Conservation (phyloP, 805 yeast genomes). For the Wickerhamiella azymoides region DNA sequence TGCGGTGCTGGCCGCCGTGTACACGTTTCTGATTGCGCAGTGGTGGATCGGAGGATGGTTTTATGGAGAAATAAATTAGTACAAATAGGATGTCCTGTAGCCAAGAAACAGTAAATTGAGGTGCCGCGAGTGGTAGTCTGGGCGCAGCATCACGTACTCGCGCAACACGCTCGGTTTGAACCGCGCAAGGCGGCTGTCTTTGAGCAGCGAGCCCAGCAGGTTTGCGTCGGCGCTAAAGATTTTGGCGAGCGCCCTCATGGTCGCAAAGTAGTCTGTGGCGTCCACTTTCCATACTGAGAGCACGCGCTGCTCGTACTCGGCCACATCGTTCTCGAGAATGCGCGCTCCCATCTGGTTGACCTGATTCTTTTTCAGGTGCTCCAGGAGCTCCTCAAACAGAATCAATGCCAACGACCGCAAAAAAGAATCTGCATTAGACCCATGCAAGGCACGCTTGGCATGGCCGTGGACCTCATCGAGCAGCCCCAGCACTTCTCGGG, state of each 20-base stretch:
- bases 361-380: conserved; percentile 60
- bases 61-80: neutral
- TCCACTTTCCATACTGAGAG: conserved; percentile 58
- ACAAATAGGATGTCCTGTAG: neutral
- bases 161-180: conserved; percentile 36
- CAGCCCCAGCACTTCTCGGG: conserved; percentile 47
- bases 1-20: neutral
- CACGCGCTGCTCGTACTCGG: conserved; percentile 48
- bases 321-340: conserved; percentile 67
- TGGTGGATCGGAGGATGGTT: conserved; percentile 4
- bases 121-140: conserved; percentile 13
- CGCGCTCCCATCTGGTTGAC: conserved; percentile 76
- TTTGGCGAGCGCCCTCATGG: conserved; percentile 70
- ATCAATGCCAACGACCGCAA: conserved; percentile 44
- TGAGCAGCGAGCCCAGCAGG: conserved; percentile 58
- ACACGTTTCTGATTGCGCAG: neutral
- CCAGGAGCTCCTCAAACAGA: conserved; percentile 44
- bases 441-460: conserved; percentile 28
- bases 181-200: conserved; percentile 63
- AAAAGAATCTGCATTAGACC: conserved; percentile 37
- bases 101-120: conserved; percentile 15
- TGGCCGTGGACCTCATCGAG: conserved; percentile 32
- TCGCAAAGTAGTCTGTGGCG: conserved; percentile 47
- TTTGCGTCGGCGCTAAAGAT: conserved; percentile 76
- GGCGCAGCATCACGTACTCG: conserved; percentile 14